Conservation (phyloP, 1,139 yeast genomes). For the Geotrichum citri-aurantii region DNA sequence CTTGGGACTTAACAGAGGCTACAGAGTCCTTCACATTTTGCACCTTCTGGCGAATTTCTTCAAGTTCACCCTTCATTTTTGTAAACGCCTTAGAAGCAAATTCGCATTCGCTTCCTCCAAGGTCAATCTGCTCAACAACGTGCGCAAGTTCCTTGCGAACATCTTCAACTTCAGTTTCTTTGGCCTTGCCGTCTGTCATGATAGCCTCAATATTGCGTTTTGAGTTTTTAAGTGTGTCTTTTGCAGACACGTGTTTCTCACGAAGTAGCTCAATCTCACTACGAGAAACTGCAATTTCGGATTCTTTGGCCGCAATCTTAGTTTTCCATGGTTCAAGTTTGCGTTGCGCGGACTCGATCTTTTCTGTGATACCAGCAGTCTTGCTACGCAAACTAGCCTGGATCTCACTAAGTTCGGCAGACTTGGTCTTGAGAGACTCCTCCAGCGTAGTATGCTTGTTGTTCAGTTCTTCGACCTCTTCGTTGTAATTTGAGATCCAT, state of each 20-base stretch:
- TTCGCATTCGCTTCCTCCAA: constrained; percentile 55
- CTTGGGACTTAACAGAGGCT: constrained; percentile 58
- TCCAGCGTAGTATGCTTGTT: constrained; percentile 44
- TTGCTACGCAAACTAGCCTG: constrained; percentile 65
- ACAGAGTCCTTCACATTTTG: constrained; percentile 60
- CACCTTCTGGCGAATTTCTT: constrained; percentile 53
- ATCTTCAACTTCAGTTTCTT: constrained; percentile 42
- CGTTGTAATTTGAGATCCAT: constrained; percentile 45
- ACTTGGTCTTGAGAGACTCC: constrained; percentile 48
- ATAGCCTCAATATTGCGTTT: constrained; percentile 46
- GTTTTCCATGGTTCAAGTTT: constrained; percentile 82
- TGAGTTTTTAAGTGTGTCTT: constrained; percentile 45
- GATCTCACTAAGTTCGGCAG: constrained; percentile 52
- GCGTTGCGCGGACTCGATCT: constrained; percentile 58
- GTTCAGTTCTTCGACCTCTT: constrained; percentile 38
- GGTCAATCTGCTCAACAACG: constrained; percentile 47
- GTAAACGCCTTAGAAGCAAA: constrained; percentile 47
- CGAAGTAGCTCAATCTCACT: constrained; percentile 59
- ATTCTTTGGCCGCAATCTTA: constrained; percentile 57
- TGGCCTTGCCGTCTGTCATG: constrained; percentile 49
- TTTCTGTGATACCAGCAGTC: constrained; percentile 57
- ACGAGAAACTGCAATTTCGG: constrained; percentile 58
- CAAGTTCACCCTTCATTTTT: constrained; percentile 50
- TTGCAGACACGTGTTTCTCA: constrained; percentile 44
- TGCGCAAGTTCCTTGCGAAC: constrained; percentile 45